A percentile compares a stretch with the other conserved stretches of the same genome.
Conservation (phyloP, 2,329 filamentous ascomycete genomes). For the Dactylellina leptospora region DNA sequence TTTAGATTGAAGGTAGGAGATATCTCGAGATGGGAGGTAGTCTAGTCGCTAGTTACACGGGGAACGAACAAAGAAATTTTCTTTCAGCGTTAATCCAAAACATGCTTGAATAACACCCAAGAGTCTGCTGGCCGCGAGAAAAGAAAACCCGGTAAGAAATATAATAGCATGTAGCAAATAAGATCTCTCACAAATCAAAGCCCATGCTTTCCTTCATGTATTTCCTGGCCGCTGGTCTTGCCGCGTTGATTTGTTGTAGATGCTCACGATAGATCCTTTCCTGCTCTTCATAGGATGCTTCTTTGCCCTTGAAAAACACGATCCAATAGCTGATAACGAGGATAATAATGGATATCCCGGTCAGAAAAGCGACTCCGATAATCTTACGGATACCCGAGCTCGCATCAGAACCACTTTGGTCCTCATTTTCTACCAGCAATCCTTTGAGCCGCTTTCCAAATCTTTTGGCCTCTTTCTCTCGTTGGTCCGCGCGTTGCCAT, state of each 20-base stretch:
- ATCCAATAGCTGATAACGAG: not conserved
- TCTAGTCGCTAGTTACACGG: too few relatives aligned
- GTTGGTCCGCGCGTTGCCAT: not conserved
- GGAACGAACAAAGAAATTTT: too few relatives aligned
- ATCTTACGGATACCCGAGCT: too few relatives aligned
- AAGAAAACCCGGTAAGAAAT: too few relatives aligned
- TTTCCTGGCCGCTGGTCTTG: not conserved
- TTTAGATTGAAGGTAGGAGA: too few relatives aligned
- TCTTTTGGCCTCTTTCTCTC: not conserved
- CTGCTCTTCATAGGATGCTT: not conserved
- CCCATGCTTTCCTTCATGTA: slow-evolving; percentile 2
- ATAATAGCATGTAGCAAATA: too few relatives aligned
- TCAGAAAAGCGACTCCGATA: too few relatives aligned
- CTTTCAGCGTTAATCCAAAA: too few relatives aligned
- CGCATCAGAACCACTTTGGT: too few relatives aligned
- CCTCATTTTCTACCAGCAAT: not conserved
- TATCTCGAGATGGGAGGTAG: too few relatives aligned
- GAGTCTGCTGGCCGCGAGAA: too few relatives aligned
- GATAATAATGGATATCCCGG: not conserved
- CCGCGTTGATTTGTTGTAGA: not conserved
- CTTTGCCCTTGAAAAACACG: not conserved
- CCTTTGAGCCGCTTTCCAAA: not conserved
- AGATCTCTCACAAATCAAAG: not conserved
- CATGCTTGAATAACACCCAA: too few relatives aligned
- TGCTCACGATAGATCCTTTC: not conserved